Percentiles rank a stretch among this genome's conserved stretches.
phyloP scores from a whole-genome alignment of 192 early-diverging fungal genomes.

The Diversispora epigaea region DNA sequence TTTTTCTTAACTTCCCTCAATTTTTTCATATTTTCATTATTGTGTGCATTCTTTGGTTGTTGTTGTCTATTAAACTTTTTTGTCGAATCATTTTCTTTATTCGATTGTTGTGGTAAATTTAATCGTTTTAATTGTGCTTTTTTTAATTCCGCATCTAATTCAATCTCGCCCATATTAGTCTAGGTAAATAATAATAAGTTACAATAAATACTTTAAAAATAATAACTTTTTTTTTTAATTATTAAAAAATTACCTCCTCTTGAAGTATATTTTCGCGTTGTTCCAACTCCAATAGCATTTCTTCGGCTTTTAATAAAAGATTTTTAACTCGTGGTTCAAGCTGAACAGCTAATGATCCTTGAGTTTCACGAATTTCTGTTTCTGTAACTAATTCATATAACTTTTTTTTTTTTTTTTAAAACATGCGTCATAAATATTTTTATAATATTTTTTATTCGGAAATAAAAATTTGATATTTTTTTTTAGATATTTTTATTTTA shows the following conservation, averaged over 20 bases:
- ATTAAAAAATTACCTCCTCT: conserved; percentile 1
- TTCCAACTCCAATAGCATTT: conserved; percentile 9
- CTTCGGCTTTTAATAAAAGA: conserved; percentile 19
- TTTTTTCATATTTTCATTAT: neutral
- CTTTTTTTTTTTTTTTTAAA: neutral
- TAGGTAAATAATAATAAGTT: neutral
- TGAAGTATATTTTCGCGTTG: conserved; percentile 2
- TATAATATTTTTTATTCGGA: neutral
- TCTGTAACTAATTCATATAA: conserved; percentile 22
- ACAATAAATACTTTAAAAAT: neutral
- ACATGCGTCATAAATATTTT: neutral
- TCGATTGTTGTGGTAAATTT: neutral
- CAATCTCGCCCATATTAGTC: neutral
- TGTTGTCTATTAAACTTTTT: neutral
- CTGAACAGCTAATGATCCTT: conserved; percentile 3
- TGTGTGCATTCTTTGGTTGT: neutral
- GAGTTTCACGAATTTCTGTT: conserved; percentile 16
- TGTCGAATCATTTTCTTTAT: neutral
- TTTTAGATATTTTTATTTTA: neutral
- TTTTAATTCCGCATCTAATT: conserved; percentile 9
- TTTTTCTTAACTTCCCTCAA: conserved; percentile 10
- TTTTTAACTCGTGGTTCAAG: neutral
- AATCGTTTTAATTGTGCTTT: neutral
- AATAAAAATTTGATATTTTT: neutral
- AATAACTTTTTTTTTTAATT: neutral